These are phyloP conservation scores for Paecilomyces formosus DNA, from an alignment of 2,329 filamentous ascomycete species.

Conservation along the genomic window DNA sequence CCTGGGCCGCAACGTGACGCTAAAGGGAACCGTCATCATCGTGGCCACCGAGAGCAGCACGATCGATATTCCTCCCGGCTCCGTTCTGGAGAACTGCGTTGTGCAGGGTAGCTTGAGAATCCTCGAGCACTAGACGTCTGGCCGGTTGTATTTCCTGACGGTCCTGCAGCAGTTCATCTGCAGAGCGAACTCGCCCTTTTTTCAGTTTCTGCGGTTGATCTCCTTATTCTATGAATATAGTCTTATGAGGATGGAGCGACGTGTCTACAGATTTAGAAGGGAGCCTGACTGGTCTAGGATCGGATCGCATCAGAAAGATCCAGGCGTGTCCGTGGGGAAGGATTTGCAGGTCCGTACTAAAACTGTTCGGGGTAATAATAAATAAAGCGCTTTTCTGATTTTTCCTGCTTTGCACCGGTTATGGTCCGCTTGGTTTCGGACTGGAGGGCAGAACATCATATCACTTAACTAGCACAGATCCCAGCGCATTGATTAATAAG, in stretches of 20 bases:
- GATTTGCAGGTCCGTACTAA: not conserved
- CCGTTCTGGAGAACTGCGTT: slow-evolving; percentile 96
- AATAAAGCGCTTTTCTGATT: not conserved
- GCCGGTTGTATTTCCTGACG: slow-evolving; percentile 1
- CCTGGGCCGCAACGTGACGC: slow-evolving; percentile 85
- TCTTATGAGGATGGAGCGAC: not conserved
- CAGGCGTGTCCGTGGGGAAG: not conserved
- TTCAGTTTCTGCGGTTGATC: not conserved
- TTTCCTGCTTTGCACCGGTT: not conserved
- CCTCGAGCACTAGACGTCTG: slow-evolving; percentile 52
- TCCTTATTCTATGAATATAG: not conserved
- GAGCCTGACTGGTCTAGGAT: not conserved
- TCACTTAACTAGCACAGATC: not conserved
- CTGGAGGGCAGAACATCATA: not conserved
- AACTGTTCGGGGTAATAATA: not conserved
- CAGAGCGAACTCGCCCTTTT: not conserved
- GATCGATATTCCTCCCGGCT: slow-evolving; percentile 94
- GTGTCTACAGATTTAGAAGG: not conserved
- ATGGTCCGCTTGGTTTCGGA: not conserved
- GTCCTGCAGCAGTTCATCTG: not conserved
- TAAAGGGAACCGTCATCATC: slow-evolving; percentile 98
- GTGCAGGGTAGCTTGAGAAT: slow-evolving; percentile 89
- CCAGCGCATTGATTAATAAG: not conserved
- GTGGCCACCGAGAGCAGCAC: slow-evolving; percentile 96
- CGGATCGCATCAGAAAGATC: not conserved